Percentiles rank a stretch among this genome's conserved stretches.
Evolutionary conservation across 2,329 filamentous ascomycete genomes (phyloP).

Genomic region (Colletotrichum phormii): DNA sequence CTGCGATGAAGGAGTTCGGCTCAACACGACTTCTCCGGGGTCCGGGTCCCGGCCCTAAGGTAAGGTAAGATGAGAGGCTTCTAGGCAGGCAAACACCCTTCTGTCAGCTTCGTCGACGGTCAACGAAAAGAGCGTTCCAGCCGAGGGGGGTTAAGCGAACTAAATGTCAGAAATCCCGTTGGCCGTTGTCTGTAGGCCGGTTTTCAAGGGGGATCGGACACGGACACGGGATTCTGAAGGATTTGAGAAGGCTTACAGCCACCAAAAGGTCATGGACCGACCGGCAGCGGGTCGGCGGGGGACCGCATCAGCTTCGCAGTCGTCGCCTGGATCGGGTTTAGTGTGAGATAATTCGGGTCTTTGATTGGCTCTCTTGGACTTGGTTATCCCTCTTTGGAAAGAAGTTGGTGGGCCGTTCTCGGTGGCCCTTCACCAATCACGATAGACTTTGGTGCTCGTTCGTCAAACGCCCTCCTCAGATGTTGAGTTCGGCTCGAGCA

Average conservation of each 20-base stretch:
- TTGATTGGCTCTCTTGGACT: conserved; percentile 10
- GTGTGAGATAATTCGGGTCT: background rate
- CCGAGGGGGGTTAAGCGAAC: background rate
- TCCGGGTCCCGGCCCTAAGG: too few relatives aligned
- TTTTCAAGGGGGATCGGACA: conserved; percentile 3
- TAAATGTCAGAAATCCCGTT: background rate
- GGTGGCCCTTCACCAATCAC: background rate
- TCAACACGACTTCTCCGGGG: too few relatives aligned
- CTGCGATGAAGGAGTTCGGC: background rate
- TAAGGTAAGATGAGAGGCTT: background rate
- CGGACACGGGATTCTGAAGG: conserved; percentile 4
- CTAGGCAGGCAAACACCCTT: background rate
- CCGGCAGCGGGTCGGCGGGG: background rate
- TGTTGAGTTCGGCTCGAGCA: conserved; percentile 1
- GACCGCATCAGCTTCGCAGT: conserved; percentile 30
- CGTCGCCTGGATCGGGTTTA: conserved; percentile 29
- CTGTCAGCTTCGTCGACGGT: background rate
- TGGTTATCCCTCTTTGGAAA: conserved; percentile 1
- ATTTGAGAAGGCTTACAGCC: background rate
- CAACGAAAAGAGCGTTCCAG: background rate
- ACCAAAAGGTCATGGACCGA: background rate
- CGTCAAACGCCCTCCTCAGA: background rate
- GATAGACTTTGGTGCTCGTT: background rate
- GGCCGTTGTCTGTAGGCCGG: too few relatives aligned
- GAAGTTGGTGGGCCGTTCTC: conserved; percentile 3